Conservation (phyloP, 768 basidiomycete genomes). For the Leucogyrophana mollusca region DNA sequence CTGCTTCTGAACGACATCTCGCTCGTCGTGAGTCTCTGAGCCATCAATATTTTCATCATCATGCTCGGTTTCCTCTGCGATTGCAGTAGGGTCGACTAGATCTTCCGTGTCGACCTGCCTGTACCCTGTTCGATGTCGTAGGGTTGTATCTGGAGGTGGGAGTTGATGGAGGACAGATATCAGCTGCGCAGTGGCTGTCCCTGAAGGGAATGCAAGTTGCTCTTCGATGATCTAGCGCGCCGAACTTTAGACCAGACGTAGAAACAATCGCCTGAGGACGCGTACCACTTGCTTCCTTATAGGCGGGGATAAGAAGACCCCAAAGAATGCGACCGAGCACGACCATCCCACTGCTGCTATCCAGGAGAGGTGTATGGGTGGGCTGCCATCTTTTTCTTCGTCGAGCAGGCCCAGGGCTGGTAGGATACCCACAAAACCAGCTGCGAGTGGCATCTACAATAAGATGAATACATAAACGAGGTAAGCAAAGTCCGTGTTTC, state of each 20-base stretch:
- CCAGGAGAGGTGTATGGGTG: constrained; percentile 76
- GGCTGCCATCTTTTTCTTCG: constrained; percentile 69
- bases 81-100: constrained; percentile 15
- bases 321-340: constrained; percentile 90
- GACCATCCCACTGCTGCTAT: constrained; percentile 80
- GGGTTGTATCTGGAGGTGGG: constrained; percentile 59
- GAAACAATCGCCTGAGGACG: constrained; percentile 10
- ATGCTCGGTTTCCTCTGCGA: constrained; percentile 4
- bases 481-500: neutral
- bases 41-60: constrained; percentile 24
- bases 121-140: constrained; percentile 62
- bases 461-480: neutral
- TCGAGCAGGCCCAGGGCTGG: constrained; percentile 85
- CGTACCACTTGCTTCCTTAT: constrained; percentile 91
- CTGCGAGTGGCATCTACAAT: constrained; percentile 75
- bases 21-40: constrained; percentile 31
- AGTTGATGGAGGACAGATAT: constrained; percentile 85
- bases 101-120: constrained; percentile 35
- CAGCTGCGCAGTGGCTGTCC: constrained; percentile 93
- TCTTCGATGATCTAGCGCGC: constrained; percentile 81
- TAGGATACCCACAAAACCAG: constrained; percentile 89
- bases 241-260: constrained; percentile 6
- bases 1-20: constrained; percentile 53
- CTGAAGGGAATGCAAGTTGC: constrained; percentile 90
- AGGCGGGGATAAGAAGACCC: constrained; percentile 97